A percentile compares a stretch with the other conserved stretches of the same genome.
Evolutionary conservation across 345 rosid genomes (phyloP).

Genomic region (Bretschneidera sinensis): DNA sequence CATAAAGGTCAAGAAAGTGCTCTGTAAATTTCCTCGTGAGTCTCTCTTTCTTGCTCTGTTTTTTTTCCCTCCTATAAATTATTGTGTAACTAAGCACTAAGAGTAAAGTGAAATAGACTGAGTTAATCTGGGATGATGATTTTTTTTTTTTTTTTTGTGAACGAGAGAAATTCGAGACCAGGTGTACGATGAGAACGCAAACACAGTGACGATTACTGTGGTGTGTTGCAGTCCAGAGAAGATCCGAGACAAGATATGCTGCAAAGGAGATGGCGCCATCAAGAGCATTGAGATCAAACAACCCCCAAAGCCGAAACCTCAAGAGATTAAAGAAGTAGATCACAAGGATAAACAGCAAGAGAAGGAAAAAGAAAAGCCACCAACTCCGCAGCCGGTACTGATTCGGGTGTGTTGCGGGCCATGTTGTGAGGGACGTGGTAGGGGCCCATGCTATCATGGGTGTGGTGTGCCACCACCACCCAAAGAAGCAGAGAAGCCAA

Average conservation of each 20-base stretch:
- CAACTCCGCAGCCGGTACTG: too few relatives aligned
- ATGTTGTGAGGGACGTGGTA: too few relatives aligned
- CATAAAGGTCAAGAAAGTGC: constrained; percentile 70
- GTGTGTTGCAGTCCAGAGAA: constrained; percentile 77
- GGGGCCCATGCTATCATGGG: too few relatives aligned
- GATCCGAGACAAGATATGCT: constrained; percentile 46
- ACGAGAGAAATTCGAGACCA: constrained; percentile 70
- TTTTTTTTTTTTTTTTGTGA: constrained; percentile 33
- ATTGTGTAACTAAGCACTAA: not conserved
- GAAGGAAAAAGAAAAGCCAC: constrained; percentile 8
- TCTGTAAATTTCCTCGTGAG: constrained; percentile 73
- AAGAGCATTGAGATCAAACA: constrained; percentile 46
- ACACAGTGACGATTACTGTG: constrained; percentile 62
- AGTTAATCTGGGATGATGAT: constrained; percentile 25
- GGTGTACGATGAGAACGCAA: constrained; percentile 56
- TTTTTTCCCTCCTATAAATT: not conserved
- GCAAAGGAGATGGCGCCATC: constrained; percentile 51
- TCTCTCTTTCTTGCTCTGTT: not conserved
- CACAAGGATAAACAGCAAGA: constrained; percentile 18
- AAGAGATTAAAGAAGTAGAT: too few relatives aligned
- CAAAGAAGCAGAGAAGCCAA: constrained; percentile 15
- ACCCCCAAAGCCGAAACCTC: constrained; percentile 25
- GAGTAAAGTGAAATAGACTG: constrained; percentile 21
- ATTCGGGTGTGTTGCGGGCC: too few relatives aligned
- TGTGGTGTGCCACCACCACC: constrained; percentile 10